Conservation (phyloP, 306 rosid genomes). For the Rosa rugosa region DNA sequence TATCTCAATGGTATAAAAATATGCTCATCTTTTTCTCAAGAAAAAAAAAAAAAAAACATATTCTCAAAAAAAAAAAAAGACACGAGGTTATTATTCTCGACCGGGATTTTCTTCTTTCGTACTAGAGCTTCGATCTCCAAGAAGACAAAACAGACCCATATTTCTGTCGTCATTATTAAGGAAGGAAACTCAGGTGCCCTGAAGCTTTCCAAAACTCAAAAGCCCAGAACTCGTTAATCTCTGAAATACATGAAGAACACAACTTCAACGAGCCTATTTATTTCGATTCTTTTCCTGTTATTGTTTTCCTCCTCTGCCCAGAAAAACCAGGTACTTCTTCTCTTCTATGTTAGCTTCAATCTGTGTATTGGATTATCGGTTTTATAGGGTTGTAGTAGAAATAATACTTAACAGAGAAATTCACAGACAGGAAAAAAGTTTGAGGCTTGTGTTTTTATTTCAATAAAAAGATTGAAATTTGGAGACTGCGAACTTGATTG, state of each 20-base stretch:
- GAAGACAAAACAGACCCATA: constrained; percentile 15
- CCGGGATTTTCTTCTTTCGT: not conserved
- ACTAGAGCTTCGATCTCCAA: not conserved
- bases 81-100: too few species aligned
- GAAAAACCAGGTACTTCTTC: constrained; percentile 19
- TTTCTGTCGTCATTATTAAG: not conserved
- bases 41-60: too few species aligned
- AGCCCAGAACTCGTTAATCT: not conserved
- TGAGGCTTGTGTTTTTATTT: not conserved
- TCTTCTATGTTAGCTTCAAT: constrained; percentile 11
- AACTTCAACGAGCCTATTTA: not conserved
- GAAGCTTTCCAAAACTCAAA: constrained; percentile 1
- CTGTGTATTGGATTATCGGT: constrained; percentile 7
- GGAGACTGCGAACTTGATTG: not conserved
- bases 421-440: not conserved
- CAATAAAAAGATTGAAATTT: not conserved
- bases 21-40: too few species aligned
- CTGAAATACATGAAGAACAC: constrained; percentile 45
- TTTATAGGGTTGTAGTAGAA: not conserved
- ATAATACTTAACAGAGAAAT: constrained; percentile 7
- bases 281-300: constrained; percentile 34
- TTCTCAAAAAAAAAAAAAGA: too few species aligned
- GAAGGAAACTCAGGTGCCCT: not conserved
- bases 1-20: too few species aligned
- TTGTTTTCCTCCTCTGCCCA: constrained; percentile 31